Evolutionary conservation across 306 rosid species (phyloP).

Genomic region (Prunus davidiana): DNA sequence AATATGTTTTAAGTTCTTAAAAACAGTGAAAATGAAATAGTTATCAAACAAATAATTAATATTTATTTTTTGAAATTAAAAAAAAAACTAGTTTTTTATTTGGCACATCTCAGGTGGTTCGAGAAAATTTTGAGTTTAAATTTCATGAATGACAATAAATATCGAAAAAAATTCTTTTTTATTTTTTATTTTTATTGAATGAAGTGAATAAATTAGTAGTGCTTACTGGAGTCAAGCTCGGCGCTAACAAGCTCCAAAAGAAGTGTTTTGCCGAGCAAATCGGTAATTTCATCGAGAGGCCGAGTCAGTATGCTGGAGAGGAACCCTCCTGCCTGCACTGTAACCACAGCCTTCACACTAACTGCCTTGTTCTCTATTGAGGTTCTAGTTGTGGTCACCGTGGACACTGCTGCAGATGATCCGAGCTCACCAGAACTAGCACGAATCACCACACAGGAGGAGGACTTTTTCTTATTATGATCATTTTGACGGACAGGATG

Average conservation of each 20-base stretch:
- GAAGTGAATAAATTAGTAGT: not conserved
- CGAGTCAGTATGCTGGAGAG: conserved; percentile 39
- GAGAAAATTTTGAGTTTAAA: too few relatives aligned
- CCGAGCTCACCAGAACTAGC: not conserved
- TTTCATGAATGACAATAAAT: too few relatives aligned
- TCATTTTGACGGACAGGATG: not conserved
- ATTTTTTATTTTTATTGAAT: too few relatives aligned
- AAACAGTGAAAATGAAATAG: not conserved
- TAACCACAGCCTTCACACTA: conserved; percentile 24
- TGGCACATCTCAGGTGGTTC: too few relatives aligned
- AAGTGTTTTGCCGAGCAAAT: conserved; percentile 64
- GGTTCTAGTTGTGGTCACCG: not conserved
- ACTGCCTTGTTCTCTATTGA: not conserved
- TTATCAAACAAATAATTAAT: too few relatives aligned
- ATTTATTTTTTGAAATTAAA: too few relatives aligned
- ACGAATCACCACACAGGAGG: not conserved
- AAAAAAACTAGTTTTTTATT: too few relatives aligned
- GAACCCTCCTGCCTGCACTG: conserved; percentile 24
- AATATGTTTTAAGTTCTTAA: not conserved
- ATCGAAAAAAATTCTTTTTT: too few relatives aligned
- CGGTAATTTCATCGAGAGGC: conserved; percentile 52
- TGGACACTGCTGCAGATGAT: not conserved
- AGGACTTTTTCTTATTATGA: not conserved
- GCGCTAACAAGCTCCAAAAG: conserved; percentile 55
- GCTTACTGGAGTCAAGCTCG: conserved; percentile 34